Conservation (phyloP, 768 basidiomycete genomes). For the Tricholoma sp. region DNA sequence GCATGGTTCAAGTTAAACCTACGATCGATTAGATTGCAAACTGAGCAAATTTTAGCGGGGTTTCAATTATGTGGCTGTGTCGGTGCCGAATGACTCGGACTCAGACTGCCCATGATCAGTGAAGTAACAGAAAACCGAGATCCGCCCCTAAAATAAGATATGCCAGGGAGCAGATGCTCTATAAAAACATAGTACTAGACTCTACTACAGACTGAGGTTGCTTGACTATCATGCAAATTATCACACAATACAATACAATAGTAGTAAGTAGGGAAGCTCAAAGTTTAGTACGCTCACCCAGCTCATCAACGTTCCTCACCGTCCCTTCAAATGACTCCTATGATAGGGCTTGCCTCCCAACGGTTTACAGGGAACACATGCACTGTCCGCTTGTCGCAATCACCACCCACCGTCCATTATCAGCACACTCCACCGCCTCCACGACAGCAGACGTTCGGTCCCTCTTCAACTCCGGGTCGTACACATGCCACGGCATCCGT, state of each 20-base stretch:
- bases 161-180: no score
- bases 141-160: no score
- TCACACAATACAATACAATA: no score
- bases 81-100: no score
- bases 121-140: no score
- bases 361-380: conserved; percentile 78
- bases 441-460: conserved; percentile 68
- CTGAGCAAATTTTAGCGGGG: conserved; percentile 29
- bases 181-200: no score
- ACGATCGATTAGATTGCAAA: conserved; percentile 18
- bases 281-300: no score
- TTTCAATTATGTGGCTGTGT: conserved; percentile 16
- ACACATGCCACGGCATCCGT: conserved; percentile 48
- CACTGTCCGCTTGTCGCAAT: conserved; percentile 47
- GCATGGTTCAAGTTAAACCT: conserved; percentile 33
- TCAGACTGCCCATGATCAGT: no score
- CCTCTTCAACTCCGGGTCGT: conserved; percentile 50
- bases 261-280: no score
- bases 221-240: no score
- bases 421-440: conserved; percentile 46
- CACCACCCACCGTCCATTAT: conserved; percentile 60
- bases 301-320: conserved; percentile 41
- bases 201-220: no score
- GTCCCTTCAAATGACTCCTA: conserved; percentile 53
- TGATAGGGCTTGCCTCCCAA: conserved; percentile 67